Percentiles rank a stretch among this genome's conserved stretches.
phyloP scores from a whole-genome alignment of 192 early-diverging fungal genomes.

The Umbelopsis vinacea region DNA sequence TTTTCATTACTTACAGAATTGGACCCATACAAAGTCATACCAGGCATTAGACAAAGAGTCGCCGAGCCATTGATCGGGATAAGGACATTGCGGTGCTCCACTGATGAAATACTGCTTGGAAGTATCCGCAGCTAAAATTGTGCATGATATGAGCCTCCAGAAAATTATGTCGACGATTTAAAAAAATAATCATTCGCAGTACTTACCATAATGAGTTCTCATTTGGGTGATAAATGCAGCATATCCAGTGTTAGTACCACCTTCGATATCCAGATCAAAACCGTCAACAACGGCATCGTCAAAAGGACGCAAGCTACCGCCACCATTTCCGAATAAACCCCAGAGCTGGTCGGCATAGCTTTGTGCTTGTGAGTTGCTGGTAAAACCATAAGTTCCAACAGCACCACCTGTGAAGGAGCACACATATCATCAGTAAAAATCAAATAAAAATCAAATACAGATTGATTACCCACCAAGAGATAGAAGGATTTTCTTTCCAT shows the following conservation, averaged over 20 bases:
- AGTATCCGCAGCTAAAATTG: conserved; percentile 36
- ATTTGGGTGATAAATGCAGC: conserved; percentile 56
- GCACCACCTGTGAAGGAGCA: conserved; percentile 44
- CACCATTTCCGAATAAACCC: conserved; percentile 57
- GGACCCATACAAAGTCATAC: conserved; percentile 74
- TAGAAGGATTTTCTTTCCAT: conserved; percentile 61
- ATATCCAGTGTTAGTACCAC: conserved; percentile 53
- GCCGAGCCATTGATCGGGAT: conserved; percentile 61
- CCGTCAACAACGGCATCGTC: conserved; percentile 74
- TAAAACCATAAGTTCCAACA: conserved; percentile 65
- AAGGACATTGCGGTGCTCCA: conserved; percentile 76
- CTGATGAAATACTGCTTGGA: conserved; percentile 60
- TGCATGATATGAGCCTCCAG: conserved; percentile 19
- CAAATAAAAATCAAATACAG: no score
- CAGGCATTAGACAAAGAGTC: conserved; percentile 63
- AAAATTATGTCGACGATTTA: background rate
- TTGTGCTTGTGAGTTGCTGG: conserved; percentile 60
- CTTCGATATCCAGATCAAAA: conserved; percentile 71
- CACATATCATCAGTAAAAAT: no score
- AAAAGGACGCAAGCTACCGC: conserved; percentile 61
- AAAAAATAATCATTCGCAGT: background rate
- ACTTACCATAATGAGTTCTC: conserved; percentile 50
- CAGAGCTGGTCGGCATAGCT: conserved; percentile 34
- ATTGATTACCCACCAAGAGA: conserved; percentile 51
- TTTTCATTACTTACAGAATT: conserved; percentile 78